Evolutionary conservation across 306 rosid genomes (phyloP).

Genomic region (Sphenostylis stenocarpa): DNA sequence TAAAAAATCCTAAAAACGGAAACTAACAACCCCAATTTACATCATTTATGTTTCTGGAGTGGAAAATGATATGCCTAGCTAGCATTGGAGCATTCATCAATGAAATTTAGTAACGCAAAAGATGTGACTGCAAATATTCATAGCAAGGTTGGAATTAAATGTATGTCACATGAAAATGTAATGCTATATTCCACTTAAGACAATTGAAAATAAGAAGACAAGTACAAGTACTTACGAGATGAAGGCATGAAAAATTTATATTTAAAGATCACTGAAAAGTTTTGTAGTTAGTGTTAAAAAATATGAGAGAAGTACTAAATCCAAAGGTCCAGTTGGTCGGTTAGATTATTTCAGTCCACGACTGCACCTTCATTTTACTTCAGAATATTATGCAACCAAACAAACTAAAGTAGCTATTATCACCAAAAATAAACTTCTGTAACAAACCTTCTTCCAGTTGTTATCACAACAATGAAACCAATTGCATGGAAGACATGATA

Average conservation of each 20-base stretch:
- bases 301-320: constrained; percentile 10
- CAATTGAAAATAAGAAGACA: constrained; percentile 18
- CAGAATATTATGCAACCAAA: constrained; percentile 17
- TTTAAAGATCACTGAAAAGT: constrained; percentile 19
- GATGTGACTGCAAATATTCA: constrained; percentile 21
- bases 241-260: not conserved
- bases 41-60: not conserved
- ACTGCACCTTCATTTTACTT: constrained; percentile 5
- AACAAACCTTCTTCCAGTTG: constrained; percentile 85
- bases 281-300: constrained; percentile 20
- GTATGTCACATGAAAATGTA: constrained; percentile 12
- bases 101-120: constrained; percentile 10
- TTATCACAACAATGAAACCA: constrained; percentile 74
- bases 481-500: constrained; percentile 67
- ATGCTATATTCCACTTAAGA: constrained; percentile 18
- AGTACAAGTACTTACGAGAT: not conserved
- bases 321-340: not conserved
- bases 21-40: not conserved
- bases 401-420: constrained; percentile 16
- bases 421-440: not conserved
- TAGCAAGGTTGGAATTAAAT: constrained; percentile 17
- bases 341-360: constrained; percentile 22
- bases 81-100: constrained; percentile 30
- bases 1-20: not conserved
- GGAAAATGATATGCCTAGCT: constrained; percentile 2